A percentile compares a stretch with the other conserved stretches of the same genome.
These are phyloP conservation scores for Tephrocybe sp. DNA, from an alignment of 768 basidiomycete species.

Conservation along the genomic window DNA sequence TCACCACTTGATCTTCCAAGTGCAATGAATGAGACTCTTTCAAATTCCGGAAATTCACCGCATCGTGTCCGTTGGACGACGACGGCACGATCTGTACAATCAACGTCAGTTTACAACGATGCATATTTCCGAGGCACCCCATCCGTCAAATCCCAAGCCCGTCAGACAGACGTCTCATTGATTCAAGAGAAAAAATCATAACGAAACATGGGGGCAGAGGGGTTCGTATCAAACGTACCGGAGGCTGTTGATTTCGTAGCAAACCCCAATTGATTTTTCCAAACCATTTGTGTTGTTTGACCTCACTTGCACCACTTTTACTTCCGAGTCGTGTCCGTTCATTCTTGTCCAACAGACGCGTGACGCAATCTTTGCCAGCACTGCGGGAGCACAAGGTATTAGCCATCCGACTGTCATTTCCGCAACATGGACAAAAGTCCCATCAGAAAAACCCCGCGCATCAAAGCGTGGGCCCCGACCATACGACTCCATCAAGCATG, in stretches of 20 bases:
- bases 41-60: slow-evolving; percentile 86
- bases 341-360: slow-evolving; percentile 87
- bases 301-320: slow-evolving; percentile 94
- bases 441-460: slow-evolving; percentile 28
- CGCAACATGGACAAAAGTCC: slow-evolving; percentile 7
- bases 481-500: slow-evolving; percentile 11
- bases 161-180: slow-evolving; percentile 10
- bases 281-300: slow-evolving; percentile 99
- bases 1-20: slow-evolving; percentile 66
- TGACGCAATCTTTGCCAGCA: slow-evolving; percentile 85
- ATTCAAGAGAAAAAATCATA: slow-evolving; percentile 7
- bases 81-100: slow-evolving; percentile 74
- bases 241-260: slow-evolving; percentile 87
- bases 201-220: neutral
- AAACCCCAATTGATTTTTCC: slow-evolving; percentile 95
- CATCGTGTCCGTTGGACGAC: slow-evolving; percentile 75
- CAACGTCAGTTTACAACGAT: slow-evolving; percentile 22
- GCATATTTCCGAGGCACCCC: no score
- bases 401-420: slow-evolving; percentile 21
- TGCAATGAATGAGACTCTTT: slow-evolving; percentile 92
- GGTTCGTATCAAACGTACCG: slow-evolving; percentile 53
- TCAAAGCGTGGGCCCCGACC: slow-evolving; percentile 14
- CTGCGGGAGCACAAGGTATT: slow-evolving; percentile 38
- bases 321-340: slow-evolving; percentile 88
- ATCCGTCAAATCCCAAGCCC: slow-evolving; percentile 4